phyloP scores from a whole-genome alignment of 495 filamentous ascomycete species.

The Penicillium coprophilum region DNA sequence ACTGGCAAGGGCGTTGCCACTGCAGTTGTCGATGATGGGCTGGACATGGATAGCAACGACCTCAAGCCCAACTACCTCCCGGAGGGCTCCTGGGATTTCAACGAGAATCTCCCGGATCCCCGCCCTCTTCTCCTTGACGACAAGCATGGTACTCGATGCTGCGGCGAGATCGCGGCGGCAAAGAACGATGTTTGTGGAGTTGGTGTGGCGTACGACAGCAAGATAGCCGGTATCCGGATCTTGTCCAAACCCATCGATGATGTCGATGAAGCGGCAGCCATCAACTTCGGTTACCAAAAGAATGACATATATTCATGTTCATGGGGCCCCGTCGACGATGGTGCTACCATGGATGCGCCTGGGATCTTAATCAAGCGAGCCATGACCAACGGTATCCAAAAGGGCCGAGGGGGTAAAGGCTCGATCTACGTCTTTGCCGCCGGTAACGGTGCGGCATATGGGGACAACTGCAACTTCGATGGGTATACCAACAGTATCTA shows the following conservation, averaged over 20 bases:
- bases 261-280: slow-evolving; percentile 83
- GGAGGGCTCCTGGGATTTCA: slow-evolving; percentile 92
- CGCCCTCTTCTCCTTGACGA: slow-evolving; percentile 79
- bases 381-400: slow-evolving; percentile 88
- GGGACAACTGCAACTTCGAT: slow-evolving; percentile 99
- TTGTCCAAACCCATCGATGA: slow-evolving; percentile 87
- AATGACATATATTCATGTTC: slow-evolving; percentile 99
- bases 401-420: slow-evolving; percentile 79
- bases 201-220: slow-evolving; percentile 90
- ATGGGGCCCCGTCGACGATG: slow-evolving; percentile 95
- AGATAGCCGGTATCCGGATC: slow-evolving; percentile 86
- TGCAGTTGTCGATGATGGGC: slow-evolving; percentile 91
- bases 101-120: slow-evolving; percentile 76
- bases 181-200: slow-evolving; percentile 94
- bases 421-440: slow-evolving; percentile 97
- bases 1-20: slow-evolving; percentile 87
- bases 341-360: slow-evolving; percentile 88
- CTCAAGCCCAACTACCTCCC: slow-evolving; percentile 90
- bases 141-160: slow-evolving; percentile 87
- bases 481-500: slow-evolving; percentile 99
- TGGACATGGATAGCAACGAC: slow-evolving; percentile 97
- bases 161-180: slow-evolving; percentile 88
- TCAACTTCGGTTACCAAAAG: slow-evolving; percentile 87
- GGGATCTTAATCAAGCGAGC: slow-evolving; percentile 84
- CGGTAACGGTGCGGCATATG: slow-evolving; percentile 83